phyloP scores from a whole-genome alignment of 192 early-diverging fungal genomes.

The Coemansia sp. region DNA sequence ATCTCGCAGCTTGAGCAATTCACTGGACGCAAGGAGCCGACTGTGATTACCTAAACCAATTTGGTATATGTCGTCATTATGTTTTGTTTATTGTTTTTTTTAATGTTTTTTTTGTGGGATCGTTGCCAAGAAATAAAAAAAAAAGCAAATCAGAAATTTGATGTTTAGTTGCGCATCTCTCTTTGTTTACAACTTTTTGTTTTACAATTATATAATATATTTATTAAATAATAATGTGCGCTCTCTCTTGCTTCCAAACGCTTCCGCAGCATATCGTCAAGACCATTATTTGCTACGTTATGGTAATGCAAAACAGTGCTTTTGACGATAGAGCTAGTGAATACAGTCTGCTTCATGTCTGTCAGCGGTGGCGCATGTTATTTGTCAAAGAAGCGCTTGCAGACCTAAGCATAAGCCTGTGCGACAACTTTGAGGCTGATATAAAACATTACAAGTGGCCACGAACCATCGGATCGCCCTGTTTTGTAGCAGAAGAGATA shows the following conservation, averaged over 20 bases:
- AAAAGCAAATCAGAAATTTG: no score
- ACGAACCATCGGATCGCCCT: not conserved
- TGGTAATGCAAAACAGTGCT: not conserved
- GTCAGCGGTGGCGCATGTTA: not conserved
- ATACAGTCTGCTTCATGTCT: not conserved
- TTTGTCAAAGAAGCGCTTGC: not conserved
- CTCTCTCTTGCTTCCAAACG: not conserved
- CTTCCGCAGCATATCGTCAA: not conserved
- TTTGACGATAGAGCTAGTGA: not conserved
- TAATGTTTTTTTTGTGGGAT: no score
- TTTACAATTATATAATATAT: no score
- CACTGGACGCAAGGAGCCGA: constrained; percentile 87
- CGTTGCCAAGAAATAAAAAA: no score
- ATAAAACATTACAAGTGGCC: not conserved
- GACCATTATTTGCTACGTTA: not conserved
- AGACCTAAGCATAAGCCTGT: not conserved
- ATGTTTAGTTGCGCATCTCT: no score
- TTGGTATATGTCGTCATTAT: no score
- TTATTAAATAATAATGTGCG: no score
- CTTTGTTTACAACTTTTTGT: no score
- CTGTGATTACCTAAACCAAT: constrained; percentile 73
- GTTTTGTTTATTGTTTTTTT: constrained; percentile 3
- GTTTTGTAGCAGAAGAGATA: not conserved
- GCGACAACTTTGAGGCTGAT: not conserved
- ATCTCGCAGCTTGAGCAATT: constrained; percentile 74